Evolutionary conservation across 2,329 filamentous ascomycete species (phyloP).

Genomic region (Teratosphaeriaceae sp.): DNA sequence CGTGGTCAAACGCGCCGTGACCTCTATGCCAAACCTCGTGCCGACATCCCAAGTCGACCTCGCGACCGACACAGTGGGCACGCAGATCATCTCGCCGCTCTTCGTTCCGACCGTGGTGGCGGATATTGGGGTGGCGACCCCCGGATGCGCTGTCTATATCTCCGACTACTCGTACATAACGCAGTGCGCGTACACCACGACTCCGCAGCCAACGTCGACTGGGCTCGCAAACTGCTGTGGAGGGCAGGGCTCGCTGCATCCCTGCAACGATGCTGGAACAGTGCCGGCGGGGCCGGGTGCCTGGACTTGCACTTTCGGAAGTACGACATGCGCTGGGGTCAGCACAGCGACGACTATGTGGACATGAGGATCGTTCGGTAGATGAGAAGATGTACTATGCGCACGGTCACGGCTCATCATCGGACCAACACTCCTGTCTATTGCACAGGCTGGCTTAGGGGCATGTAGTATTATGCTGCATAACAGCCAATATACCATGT

Average conservation of each 20-base stretch:
- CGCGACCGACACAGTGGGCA: slow-evolving; percentile 6
- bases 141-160: slow-evolving; percentile 7
- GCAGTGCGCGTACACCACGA: background rate
- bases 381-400: no score
- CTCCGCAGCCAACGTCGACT: background rate
- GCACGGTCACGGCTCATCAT: no score
- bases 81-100: slow-evolving; percentile 7
- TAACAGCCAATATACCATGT: no score
- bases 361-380: slow-evolving; percentile 3
- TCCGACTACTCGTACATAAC: slow-evolving; percentile 7
- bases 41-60: slow-evolving; percentile 6
- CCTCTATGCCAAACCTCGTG: slow-evolving; percentile 7
- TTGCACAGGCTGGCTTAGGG: no score
- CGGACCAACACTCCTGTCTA: no score
- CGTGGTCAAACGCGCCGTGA: slow-evolving; percentile 1
- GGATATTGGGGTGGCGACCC: slow-evolving; percentile 4
- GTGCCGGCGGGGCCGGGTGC: slow-evolving; percentile 7
- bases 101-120: slow-evolving; percentile 9
- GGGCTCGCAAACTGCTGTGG: slow-evolving; percentile 7
- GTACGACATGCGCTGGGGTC: slow-evolving; percentile 6
- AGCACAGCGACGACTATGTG: slow-evolving; percentile 7
- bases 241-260: slow-evolving; percentile 5
- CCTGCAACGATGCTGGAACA: slow-evolving; percentile 6
- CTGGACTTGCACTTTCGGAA: slow-evolving; percentile 7
- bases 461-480: no score